Evolutionary conservation across 2,329 filamentous ascomycete genomes (phyloP).

Genomic region (Rutstroemia sp.): DNA sequence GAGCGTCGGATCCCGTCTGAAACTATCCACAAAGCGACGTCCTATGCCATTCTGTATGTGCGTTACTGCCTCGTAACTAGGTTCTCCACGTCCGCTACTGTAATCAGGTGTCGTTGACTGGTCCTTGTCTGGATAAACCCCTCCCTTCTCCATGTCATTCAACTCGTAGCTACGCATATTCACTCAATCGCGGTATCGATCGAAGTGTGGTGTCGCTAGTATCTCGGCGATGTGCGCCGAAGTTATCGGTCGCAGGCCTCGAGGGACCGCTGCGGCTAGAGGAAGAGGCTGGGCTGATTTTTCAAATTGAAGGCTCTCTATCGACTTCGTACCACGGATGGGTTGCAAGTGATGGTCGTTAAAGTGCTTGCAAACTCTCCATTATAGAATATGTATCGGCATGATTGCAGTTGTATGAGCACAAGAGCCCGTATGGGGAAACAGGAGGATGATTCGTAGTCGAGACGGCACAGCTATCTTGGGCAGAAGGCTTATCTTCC

Average conservation of each 20-base stretch:
- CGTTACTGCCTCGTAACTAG: constrained; percentile 22
- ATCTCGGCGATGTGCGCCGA: background rate
- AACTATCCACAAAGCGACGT: constrained; percentile 22
- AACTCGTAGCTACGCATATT: constrained; percentile 1
- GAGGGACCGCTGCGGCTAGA: background rate
- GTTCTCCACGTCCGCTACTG: constrained; percentile 15
- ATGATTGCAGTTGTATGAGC: background rate
- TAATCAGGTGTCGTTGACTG: constrained; percentile 13
- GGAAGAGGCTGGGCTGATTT: constrained; percentile 1
- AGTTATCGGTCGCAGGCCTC: background rate
- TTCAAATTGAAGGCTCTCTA: background rate
- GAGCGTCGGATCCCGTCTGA: constrained; percentile 33
- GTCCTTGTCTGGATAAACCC: constrained; percentile 7
- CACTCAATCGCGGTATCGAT: background rate
- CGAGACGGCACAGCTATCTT: constrained; percentile 3
- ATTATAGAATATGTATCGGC: background rate
- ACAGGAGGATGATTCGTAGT: background rate
- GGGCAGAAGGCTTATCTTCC: constrained; percentile 2
- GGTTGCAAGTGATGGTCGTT: background rate
- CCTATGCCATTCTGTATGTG: constrained; percentile 14
- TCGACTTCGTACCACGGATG: background rate
- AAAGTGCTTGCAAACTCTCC: background rate
- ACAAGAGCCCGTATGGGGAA: background rate
- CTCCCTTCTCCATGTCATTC: constrained; percentile 14
- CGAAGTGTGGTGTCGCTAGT: background rate